phyloP scores from a whole-genome alignment of 2,329 filamentous ascomycete species.

The Aspergillus glaucus region DNA sequence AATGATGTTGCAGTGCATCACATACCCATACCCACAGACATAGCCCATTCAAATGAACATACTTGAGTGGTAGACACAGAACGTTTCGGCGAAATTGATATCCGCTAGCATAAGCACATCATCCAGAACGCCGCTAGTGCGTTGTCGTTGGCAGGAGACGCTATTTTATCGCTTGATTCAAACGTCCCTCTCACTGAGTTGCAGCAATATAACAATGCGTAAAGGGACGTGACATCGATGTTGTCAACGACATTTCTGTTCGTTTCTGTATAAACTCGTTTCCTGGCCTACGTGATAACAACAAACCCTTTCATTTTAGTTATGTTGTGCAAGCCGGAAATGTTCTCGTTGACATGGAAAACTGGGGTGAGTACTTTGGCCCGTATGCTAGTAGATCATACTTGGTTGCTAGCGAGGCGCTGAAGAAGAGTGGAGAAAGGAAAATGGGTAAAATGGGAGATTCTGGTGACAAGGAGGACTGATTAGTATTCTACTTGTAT shows the following conservation, averaged over 20 bases:
- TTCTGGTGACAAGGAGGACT: not conserved
- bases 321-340: too few species aligned
- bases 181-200: too few species aligned
- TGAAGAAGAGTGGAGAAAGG: not conserved
- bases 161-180: not conserved
- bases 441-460: not conserved
- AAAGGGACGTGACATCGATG: too few species aligned
- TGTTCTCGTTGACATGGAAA: not conserved
- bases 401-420: not conserved
- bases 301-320: too few species aligned
- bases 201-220: too few species aligned
- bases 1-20: not conserved
- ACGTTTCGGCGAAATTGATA: not conserved
- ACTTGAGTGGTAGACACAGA: not conserved
- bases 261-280: too few species aligned
- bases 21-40: not conserved
- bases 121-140: not conserved
- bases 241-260: too few species aligned
- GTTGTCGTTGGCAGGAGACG: not conserved
- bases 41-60: not conserved
- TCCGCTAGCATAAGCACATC: not conserved
- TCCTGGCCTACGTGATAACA: too few species aligned
- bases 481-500: too few species aligned
- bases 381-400: not conserved
- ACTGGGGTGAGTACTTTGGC: not conserved